Evolutionary conservation across 305 asterid species (phyloP).

Genomic region (Fraxinus sp.): DNA sequence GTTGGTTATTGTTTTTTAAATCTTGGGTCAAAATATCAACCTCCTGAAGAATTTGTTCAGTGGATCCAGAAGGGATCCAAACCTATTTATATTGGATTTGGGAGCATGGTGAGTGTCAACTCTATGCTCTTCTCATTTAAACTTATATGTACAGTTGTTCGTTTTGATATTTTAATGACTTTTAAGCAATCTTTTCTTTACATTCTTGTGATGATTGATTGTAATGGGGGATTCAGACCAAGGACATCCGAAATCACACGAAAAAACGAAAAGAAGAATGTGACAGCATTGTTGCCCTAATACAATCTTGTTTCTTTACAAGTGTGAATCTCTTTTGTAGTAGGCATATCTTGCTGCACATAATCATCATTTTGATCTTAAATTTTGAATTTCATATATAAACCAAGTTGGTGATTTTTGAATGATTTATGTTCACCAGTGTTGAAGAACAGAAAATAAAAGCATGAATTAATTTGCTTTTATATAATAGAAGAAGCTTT

Average conservation of each 20-base stretch:
- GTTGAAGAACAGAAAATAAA: not conserved
- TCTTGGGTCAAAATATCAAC: constrained; percentile 71
- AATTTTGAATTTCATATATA: not conserved
- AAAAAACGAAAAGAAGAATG: not conserved
- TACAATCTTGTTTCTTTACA: not conserved
- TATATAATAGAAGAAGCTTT: not conserved
- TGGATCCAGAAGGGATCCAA: constrained; percentile 79
- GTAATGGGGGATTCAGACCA: not conserved
- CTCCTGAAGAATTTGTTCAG: constrained; percentile 59
- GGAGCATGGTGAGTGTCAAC: constrained; percentile 68
- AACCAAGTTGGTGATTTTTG: not conserved
- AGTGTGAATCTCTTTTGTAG: not conserved
- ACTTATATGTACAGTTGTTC: not conserved
- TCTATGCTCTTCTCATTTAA: not conserved
- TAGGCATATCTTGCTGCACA: not conserved
- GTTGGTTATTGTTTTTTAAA: constrained; percentile 89
- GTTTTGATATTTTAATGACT: constrained; percentile 5
- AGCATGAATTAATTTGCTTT: not conserved
- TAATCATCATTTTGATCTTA: not conserved
- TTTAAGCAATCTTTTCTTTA: not conserved
- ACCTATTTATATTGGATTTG: constrained; percentile 91
- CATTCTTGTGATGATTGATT: not conserved
- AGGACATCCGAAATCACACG: not conserved
- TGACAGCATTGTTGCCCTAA: not conserved
- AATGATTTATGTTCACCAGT: not conserved